Conservation (phyloP, 176 grass and related monocot genomes). For the Carex scoparia region DNA sequence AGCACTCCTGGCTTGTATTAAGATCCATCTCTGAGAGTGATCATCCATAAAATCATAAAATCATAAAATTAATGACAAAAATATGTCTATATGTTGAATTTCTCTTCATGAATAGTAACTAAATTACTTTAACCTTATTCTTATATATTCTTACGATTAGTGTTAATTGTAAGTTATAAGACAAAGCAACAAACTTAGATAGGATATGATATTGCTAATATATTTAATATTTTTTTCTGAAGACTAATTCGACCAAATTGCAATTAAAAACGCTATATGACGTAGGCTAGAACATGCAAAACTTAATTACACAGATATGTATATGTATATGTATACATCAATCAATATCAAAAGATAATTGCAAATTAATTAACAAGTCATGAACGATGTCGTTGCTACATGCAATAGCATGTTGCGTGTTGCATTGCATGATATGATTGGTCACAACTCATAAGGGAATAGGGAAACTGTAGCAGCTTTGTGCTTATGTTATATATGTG, state of each 20-base stretch:
- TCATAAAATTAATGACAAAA: too few relatives aligned
- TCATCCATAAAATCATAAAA: too few relatives aligned
- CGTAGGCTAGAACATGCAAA: not conserved
- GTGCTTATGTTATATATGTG: not conserved
- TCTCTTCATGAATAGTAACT: too few relatives aligned
- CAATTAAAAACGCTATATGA: constrained; percentile 4
- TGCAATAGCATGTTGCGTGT: not conserved
- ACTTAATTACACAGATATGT: not conserved
- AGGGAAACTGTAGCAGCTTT: not conserved
- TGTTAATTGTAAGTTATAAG: too few relatives aligned
- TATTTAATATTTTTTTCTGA: not conserved
- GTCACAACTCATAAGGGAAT: not conserved
- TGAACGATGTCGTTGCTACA: not conserved
- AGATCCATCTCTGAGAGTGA: too few relatives aligned
- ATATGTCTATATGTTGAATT: too few relatives aligned
- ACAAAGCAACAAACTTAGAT: not conserved
- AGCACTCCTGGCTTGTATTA: too few relatives aligned
- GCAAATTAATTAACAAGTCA: not conserved
- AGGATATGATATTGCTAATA: not conserved
- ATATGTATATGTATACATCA: not conserved
- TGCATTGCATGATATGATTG: not conserved
- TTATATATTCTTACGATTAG: too few relatives aligned
- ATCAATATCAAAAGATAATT: constrained; percentile 11
- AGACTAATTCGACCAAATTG: not conserved
- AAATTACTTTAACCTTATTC: too few relatives aligned